Percentiles rank a stretch among this genome's conserved stretches.
Conservation (phyloP, 2,329 filamentous ascomycete species). For the Massarina eburnea region DNA sequence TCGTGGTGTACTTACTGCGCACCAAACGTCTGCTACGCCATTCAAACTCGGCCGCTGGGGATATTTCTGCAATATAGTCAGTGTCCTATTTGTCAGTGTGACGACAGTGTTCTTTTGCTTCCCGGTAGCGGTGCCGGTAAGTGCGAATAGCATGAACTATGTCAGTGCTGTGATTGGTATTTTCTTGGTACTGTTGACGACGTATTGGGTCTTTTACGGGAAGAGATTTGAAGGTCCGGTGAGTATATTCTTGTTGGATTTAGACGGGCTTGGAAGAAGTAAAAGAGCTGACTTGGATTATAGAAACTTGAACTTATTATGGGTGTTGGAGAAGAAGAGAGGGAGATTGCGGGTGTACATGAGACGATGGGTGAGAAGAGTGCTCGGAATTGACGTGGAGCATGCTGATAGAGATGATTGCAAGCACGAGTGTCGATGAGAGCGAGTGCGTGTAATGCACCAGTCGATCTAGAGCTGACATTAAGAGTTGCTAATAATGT, state of each 20-base stretch:
- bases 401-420: no score
- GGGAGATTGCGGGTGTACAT: not conserved
- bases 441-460: no score
- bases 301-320: conserved; percentile 14
- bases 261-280: not conserved
- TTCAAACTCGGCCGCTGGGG: conserved; percentile 13
- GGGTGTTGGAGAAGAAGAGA: conserved; percentile 8
- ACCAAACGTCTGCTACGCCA: conserved; percentile 9
- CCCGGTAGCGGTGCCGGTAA: conserved; percentile 6
- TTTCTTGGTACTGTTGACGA: not conserved
- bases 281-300: not conserved
- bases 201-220: conserved; percentile 7
- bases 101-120: conserved; percentile 16
- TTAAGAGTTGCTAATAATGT: no score
- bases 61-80: conserved; percentile 8
- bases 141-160: conserved; percentile 9
- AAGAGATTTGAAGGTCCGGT: conserved; percentile 10
- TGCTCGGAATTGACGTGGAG: no score
- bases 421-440: no score
- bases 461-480: no score
- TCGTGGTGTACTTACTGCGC: conserved; percentile 4
- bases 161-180: not conserved
- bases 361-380: not conserved
- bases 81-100: conserved; percentile 8
- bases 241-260: not conserved